Conservation (phyloP, 2,329 filamentous ascomycete genomes). For the Colletotrichum caudatum region DNA sequence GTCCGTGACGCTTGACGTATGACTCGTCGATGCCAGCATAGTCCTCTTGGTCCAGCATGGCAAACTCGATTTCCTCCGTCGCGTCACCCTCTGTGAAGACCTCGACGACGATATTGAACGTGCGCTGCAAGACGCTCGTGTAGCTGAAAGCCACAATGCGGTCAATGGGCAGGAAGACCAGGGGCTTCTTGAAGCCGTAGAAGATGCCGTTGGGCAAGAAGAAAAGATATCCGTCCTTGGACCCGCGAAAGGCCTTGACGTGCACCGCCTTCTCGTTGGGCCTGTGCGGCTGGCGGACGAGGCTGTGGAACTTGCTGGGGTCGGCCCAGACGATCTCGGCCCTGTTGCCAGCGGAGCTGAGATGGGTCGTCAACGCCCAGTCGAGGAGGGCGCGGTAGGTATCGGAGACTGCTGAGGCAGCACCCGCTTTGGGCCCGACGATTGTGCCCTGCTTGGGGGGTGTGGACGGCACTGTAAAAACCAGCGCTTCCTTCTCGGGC, state of each 20-base stretch:
- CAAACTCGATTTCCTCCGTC: constrained; percentile 74
- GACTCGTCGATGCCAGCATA: constrained; percentile 71
- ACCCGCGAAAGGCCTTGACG: constrained; percentile 74
- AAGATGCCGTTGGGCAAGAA: constrained; percentile 75
- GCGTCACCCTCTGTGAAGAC: constrained; percentile 63
- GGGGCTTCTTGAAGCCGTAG: constrained; percentile 78
- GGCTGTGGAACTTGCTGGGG: constrained; percentile 68
- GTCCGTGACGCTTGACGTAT: constrained; percentile 71
- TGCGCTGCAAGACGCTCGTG: constrained; percentile 74
- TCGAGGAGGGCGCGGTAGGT: constrained; percentile 69
- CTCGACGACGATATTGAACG: constrained; percentile 76
- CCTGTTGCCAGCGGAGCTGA: constrained; percentile 62
- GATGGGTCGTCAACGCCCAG: constrained; percentile 68
- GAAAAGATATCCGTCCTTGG: constrained; percentile 76
- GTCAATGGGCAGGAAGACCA: constrained; percentile 72
- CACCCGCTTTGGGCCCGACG: constrained; percentile 60
- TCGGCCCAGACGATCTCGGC: constrained; percentile 65
- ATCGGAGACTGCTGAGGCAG: constrained; percentile 68
- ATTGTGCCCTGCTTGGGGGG: constrained; percentile 72
- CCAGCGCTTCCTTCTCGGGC: constrained; percentile 66
- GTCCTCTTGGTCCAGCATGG: constrained; percentile 77
- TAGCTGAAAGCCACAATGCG: constrained; percentile 74
- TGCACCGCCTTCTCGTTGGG: constrained; percentile 74
- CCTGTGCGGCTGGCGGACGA: constrained; percentile 67
- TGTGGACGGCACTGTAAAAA: constrained; percentile 72